Evolutionary conservation across 2,329 filamentous ascomycete species (phyloP), one percentile per base, ranked within the genome.

Genomic region (Xylaria multiplex): DNA sequence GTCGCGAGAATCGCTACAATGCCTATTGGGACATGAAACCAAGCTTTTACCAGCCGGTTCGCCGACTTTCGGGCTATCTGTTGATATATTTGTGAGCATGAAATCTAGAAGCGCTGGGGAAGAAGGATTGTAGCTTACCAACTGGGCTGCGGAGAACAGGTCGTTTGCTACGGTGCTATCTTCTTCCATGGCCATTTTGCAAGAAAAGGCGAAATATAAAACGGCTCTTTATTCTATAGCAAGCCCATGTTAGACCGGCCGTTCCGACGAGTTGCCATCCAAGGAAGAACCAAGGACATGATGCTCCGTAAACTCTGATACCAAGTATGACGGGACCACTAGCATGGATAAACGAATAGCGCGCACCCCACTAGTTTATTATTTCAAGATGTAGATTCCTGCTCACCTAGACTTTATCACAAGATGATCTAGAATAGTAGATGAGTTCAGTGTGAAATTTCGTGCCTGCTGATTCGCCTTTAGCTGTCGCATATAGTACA

Each of bases 11-110:
- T 80, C 24, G 75, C 69, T 27, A 79, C 69, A 59, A 83, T 77
- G 42, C 81, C 82, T 0, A 79, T 46, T 0, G 86, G 86, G 0
- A 87, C 81, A 66, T 81, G 82, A 30, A 88, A 52, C 83, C 86
- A 89, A 56, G 81, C 76, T 37, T 64, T 65, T 49, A 76, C 49
- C 53, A 75, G 71, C 68, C 64, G 73, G 8, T 52, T 42, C 52
- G 69, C 67, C 65, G 73, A 72, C 61, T 71, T 54, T 64, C 69
- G 56, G 61, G 71, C 48, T 24, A 59, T 70, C 74, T 62, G 49
- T 9, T 14, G 43, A 27, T 7, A 50, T 13, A 19, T 32, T 19
- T 42, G 32, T 62, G n/a, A 14, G 35, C 6, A 46, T 37, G 19
- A 52, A 43, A 30, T 9, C n/a, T 13, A 3, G 4, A 40, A 35